Evolutionary conservation across 2,329 filamentous ascomycete species (phyloP), one percentile per base, ranked within the genome.

Genomic region (Trichophyton verrucosum): DNA sequence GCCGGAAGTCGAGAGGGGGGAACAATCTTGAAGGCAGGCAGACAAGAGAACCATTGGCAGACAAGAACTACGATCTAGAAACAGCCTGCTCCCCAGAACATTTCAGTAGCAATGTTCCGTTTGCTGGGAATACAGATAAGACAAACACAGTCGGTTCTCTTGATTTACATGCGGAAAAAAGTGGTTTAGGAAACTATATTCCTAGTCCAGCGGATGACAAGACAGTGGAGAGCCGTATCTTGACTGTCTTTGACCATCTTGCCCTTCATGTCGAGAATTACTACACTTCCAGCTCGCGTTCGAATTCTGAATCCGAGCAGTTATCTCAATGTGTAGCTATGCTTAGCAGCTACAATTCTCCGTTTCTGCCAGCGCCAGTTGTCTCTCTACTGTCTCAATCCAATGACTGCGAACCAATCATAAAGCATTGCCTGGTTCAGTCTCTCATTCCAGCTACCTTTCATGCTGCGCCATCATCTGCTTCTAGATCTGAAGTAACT

Each of bases 211-310:
- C 69, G 1, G 72, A 73, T 42, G 72, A 74, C 56, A 62, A 65
- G 4, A 66, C 66, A 0, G 64, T 74, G 2, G 62, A 58, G 5
- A 61, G 40, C 5, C 64, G 66, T 3, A 65, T 73, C 20, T 66
- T 69, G 49, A 68, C 68, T 0, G 56, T 75, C 0, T 69, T 72
- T 61, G 71, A 74, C 44, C 71, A 71, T 57, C 68, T 70, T 22
- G 64, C 67, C 44, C 64, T 72, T 1, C 72, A 75, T 60, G 65
- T 74, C 24, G 72, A 75, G 22, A 74, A 74, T 57, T 74, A 70
- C 58, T 75, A 75, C 59, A 53, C 64, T 3, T 49, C 59, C 2
- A 22, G 61, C 15, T 24, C 44, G n/a, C 44, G 61, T 22, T 22
- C 22, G 3, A 11, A 22, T 47, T 11, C 9, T 9, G 44, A 47